These are phyloP conservation scores for Pichia eremophila DNA, from an alignment of 805 yeast genomes.

Conservation along the genomic window DNA sequence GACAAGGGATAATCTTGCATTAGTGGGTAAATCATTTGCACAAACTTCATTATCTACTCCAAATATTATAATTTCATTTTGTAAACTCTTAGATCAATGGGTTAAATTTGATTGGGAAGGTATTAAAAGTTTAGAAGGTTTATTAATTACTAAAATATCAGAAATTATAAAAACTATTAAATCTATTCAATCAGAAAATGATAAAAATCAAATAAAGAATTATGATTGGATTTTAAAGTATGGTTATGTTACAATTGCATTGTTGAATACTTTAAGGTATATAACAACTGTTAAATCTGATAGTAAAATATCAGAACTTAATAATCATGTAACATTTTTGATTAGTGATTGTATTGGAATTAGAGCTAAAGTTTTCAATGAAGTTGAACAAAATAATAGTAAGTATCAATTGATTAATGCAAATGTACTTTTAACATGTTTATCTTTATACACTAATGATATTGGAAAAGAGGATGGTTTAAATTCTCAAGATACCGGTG, in stretches of 20 bases:
- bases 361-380: not conserved
- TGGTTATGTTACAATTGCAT: not conserved
- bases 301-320: not conserved
- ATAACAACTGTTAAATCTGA: not conserved
- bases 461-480: not conserved
- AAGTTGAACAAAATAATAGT: not conserved
- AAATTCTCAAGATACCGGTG: not conserved
- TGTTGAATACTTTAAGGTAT: not conserved
- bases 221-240: slow-evolving; percentile 2
- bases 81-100: slow-evolving; percentile 2
- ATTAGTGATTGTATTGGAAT: not conserved
- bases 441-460: not conserved
- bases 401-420: slow-evolving; percentile 1
- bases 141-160: not conserved
- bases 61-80: not conserved
- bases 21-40: not conserved
- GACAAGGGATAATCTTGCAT: not conserved
- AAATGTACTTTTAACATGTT: not conserved
- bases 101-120: slow-evolving; percentile 3
- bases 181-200: not conserved
- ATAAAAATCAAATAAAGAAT: not conserved
- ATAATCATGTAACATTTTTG: not conserved
- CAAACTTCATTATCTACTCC: not conserved
- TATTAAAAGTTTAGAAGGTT: not conserved
- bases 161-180: not conserved